phyloP scores from a whole-genome alignment of 371 early-diverging fungal species.

The Vavraia culicis region DNA sequence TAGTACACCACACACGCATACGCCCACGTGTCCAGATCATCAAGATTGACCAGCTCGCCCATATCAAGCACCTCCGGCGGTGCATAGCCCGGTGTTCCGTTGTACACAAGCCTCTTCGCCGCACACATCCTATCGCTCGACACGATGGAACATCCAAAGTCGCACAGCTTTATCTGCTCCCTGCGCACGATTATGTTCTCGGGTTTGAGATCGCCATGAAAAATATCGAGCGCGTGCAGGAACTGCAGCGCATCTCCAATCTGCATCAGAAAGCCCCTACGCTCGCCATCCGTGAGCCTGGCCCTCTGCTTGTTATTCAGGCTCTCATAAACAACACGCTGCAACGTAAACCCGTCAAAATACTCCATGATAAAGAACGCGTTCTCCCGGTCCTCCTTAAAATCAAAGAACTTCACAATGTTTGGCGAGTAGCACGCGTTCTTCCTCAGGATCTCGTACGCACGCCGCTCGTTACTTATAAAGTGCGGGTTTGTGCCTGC shows the following conservation, averaged over 20 bases:
- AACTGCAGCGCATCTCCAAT: constrained; percentile 15
- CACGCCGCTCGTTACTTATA: background rate
- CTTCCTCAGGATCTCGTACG: background rate
- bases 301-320: background rate
- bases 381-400: background rate
- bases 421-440: background rate
- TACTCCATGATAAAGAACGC: background rate
- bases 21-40: too few species aligned
- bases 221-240: constrained; percentile 10
- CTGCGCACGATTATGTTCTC: constrained; percentile 10
- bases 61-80: constrained; percentile 5
- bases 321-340: background rate
- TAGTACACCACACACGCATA: too few species aligned
- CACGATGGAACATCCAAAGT: constrained; percentile 13
- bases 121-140: background rate
- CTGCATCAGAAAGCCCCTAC: too few species aligned
- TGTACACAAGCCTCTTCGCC: background rate
- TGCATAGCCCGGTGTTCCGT: constrained; percentile 5
- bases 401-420: background rate
- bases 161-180: constrained; percentile 3
- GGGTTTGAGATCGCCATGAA: constrained; percentile 26
- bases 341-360: background rate
- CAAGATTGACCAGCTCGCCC: too few species aligned
- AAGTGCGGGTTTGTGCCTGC: background rate
- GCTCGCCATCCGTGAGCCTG: background rate